Evolutionary conservation across 2,329 filamentous ascomycete species (phyloP).

Genomic region (Aspergillus jensenii): DNA sequence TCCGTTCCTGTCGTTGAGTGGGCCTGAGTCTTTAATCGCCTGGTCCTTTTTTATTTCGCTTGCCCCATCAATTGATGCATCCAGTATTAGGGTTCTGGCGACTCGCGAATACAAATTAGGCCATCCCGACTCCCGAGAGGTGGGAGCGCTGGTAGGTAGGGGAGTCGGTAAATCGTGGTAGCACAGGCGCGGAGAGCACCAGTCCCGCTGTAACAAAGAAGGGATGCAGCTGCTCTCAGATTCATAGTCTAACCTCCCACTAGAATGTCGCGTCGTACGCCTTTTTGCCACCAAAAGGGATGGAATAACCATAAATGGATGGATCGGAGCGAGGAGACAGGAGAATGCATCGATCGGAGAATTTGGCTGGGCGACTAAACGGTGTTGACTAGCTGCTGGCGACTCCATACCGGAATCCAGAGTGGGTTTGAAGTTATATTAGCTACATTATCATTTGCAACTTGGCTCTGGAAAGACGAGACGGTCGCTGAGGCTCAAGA

Average conservation of each 20-base stretch:
- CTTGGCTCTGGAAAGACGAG: background rate
- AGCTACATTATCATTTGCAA: background rate
- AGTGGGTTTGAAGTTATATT: background rate
- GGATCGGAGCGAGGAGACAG: background rate
- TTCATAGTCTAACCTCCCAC: background rate
- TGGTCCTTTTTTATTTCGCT: background rate
- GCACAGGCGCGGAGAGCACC: no score
- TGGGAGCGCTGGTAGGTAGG: no score
- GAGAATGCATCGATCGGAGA: conserved; percentile 4
- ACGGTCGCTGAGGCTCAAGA: background rate
- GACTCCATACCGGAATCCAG: background rate
- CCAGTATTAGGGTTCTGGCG: no score
- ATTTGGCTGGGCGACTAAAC: no score
- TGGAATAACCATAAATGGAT: background rate
- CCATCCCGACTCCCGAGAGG: no score
- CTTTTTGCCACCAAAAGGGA: background rate
- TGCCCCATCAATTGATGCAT: no score
- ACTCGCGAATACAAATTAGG: no score
- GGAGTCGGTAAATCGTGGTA: no score
- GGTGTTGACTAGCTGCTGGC: background rate
- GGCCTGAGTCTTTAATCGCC: background rate
- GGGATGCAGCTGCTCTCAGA: background rate
- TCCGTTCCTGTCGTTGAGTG: background rate
- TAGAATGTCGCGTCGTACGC: background rate
- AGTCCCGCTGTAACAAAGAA: background rate